Base-by-base conservation (phyloP, 2,329 filamentous ascomycete species). In the Cadophora malorum region DNA sequence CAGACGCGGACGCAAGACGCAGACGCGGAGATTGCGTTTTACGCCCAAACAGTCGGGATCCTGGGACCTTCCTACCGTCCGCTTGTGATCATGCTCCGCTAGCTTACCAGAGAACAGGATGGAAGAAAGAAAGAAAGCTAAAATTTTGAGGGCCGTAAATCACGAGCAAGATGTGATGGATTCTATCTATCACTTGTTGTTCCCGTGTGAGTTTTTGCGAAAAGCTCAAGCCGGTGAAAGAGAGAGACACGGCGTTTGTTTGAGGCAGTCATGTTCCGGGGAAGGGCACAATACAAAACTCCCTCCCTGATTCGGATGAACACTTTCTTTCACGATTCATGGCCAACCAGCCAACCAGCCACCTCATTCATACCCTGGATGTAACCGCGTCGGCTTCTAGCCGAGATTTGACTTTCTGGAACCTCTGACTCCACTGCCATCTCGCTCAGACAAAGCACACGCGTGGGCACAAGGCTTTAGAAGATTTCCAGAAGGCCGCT, bases 401-500 rank as follows among this genome's bases (percentile, higher is more conserved):
- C 33, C 56, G 56, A 41, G 19, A 59, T 41, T 59, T 25, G 56
- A 41, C n/a, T 59, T 45, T 59, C 56, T 45, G 56, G 56, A 41
- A 59, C 35, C n/a, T 23, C 25, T 55, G 52, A 55, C 52, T 55
- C 52, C 52, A 33, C 52, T 31, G 7, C 8, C 50, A 19, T 19
- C 25, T 14, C 50, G 12, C 52, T 55, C 14, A 53, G 50, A 56
- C 53, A 45, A 19, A 45, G 5, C 6, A 38, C 35, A 38, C 41
- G 16, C 41, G 12, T 12, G 41, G 4, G 12, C 33, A 47, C 35
- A 45, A 64, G 25, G 50, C 64, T 31, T 53, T 45, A 53, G 45
- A 61, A 61, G 45, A 35, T 50, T 66, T 66, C 64, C 21, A 50
- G 64, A 66, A 66, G 45, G 45, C 9, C 28, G 16, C 28, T 66